Base-by-base conservation (phyloP, 2,329 filamentous ascomycete species). In the Monosporascus sp. region DNA sequence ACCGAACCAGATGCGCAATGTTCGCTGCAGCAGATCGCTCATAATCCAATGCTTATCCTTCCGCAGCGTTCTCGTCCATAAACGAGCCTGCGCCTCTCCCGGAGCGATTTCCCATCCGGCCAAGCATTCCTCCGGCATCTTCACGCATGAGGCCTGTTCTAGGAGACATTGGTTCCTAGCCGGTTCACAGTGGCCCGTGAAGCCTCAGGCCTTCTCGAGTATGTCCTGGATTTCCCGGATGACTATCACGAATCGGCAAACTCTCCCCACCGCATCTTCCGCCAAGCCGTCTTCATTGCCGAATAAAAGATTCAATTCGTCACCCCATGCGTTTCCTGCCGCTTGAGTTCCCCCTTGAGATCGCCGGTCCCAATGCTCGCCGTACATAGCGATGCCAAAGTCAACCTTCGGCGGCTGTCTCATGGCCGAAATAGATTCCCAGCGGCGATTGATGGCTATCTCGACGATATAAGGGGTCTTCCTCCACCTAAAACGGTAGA, bases 361-460 rank as follows among this genome's bases (percentile, higher is more conserved):
- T 27, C 55, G 50, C 3, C 65, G 49, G 17, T 67, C 62, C 70
- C 70, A 73, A 16, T 62, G 53, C n/a, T 62, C 54, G 14, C 60
- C 62, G 50, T 62, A 68, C 37, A 72, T 31, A n/a, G 55, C 57
- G 37, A 72, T 55, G 6, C 58, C 59, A n/a, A 68, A 60, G 44
- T 67, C 62, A 5, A 59, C 55, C 7, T 53, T 55, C 16, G 60
- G 58, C 3, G 48, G 40, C 3, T 49, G 31, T n/a, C 51, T 48
- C 54, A 65, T 63, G 9, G 50, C 60, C 37, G 17, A 44, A 48
- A 61, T 59, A 49, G 35, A 57, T 43, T 53, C 37, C 68, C 70
- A 72, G 20, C 65, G 60, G 31, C 68, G 69, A 53, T 69, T 68
- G 19, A 72, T 58, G 7, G 64, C 58, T 16, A 75, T 57, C 49